These are phyloP conservation scores for Hyphopichia burtonii DNA, from an alignment of 1,139 yeast genomes.

Conservation along the genomic window DNA sequence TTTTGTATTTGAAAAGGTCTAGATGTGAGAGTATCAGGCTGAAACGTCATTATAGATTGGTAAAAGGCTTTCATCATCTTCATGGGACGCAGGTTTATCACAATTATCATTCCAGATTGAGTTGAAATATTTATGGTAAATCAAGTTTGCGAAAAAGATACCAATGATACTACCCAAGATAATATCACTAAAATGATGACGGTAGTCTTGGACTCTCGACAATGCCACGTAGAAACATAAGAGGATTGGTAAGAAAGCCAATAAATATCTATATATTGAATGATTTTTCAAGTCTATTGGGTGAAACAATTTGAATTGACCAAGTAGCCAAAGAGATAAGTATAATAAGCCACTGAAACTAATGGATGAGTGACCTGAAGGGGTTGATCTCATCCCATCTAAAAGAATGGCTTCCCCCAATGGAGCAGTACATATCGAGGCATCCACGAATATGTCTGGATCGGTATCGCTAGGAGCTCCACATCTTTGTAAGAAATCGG, in stretches of 20 bases:
- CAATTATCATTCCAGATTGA: slow-evolving; percentile 10
- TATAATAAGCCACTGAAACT: slow-evolving; percentile 41
- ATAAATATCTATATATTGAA: slow-evolving; percentile 11
- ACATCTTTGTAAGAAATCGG: slow-evolving; percentile 46
- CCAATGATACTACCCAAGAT: slow-evolving; percentile 37
- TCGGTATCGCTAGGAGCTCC: slow-evolving; percentile 35
- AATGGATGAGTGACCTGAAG: slow-evolving; percentile 47
- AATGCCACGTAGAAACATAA: slow-evolving; percentile 38
- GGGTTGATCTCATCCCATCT: slow-evolving; percentile 49
- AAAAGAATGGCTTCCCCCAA: slow-evolving; percentile 26
- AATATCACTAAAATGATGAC: slow-evolving; percentile 47
- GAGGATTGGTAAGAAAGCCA: slow-evolving; percentile 25
- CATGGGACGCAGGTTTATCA: slow-evolving; percentile 6
- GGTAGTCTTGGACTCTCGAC: slow-evolving; percentile 42
- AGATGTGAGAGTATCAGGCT: background rate
- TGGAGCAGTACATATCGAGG: slow-evolving; percentile 43
- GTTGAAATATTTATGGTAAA: slow-evolving; percentile 34
- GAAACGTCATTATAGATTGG: slow-evolving; percentile 9
- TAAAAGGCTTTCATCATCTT: slow-evolving; percentile 10
- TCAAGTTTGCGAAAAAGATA: slow-evolving; percentile 7
- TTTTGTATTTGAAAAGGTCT: background rate
- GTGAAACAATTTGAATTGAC: slow-evolving; percentile 28
- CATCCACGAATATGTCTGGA: slow-evolving; percentile 26
- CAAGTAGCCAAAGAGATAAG: slow-evolving; percentile 41
- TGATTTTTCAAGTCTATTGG: slow-evolving; percentile 2